Conservation (phyloP, 345 rosid species). For the Hypericum androsaemum region DNA sequence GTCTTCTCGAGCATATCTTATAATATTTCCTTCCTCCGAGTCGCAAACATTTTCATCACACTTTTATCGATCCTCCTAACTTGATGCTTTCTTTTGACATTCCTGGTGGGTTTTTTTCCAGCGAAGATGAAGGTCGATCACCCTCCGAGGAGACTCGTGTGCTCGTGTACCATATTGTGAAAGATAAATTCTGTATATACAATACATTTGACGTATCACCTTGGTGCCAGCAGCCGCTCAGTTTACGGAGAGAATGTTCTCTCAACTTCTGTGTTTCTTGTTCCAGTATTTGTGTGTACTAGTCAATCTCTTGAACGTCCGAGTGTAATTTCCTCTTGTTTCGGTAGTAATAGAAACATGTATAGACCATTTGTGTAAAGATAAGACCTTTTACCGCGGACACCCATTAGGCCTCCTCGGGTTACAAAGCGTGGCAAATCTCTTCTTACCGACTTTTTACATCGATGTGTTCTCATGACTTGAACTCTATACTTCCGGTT, state of each 20-base stretch:
- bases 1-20: no score
- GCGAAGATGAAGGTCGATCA: constrained; percentile 84
- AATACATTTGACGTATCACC: constrained; percentile 9
- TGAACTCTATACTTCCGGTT: no score
- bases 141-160: constrained; percentile 56
- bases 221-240: constrained; percentile 22
- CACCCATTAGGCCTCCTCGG: constrained; percentile 15
- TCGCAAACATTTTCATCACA: neutral
- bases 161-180: constrained; percentile 82
- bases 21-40: no score
- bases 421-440: neutral
- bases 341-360: constrained; percentile 15
- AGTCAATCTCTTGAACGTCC: constrained; percentile 9
- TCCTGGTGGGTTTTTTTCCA: constrained; percentile 13
- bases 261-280: constrained; percentile 12
- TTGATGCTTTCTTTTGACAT: constrained; percentile 4
- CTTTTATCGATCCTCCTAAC: no score
- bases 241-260: constrained; percentile 31
- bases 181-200: constrained; percentile 16
- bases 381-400: constrained; percentile 14
- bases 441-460: constrained; percentile 3
- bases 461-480: no score
- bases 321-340: constrained; percentile 12
- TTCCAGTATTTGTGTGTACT: constrained; percentile 18
- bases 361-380: constrained; percentile 28